Evolutionary conservation across 495 filamentous ascomycete species (phyloP).

Genomic region (Tuber indicum): DNA sequence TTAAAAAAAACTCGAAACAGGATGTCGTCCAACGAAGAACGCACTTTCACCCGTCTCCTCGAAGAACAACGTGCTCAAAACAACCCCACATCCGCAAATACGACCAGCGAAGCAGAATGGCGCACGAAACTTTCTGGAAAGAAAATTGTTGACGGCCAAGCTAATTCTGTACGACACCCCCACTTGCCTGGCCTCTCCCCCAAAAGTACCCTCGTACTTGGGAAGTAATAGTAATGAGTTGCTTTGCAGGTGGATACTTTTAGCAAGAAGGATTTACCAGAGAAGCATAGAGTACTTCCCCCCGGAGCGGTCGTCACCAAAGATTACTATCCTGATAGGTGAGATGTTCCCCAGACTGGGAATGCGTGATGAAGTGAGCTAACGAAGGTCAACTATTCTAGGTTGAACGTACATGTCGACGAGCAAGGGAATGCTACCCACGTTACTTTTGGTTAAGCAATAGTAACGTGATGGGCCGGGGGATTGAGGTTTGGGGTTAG

Average conservation of each 20-base stretch:
- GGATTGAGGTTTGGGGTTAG: not conserved
- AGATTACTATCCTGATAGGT: conserved; percentile 31
- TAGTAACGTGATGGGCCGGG: not conserved
- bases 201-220: not conserved
- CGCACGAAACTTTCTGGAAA: conserved; percentile 28
- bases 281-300: conserved; percentile 26
- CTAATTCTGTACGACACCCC: conserved; percentile 14
- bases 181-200: not conserved
- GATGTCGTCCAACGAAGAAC: conserved; percentile 22
- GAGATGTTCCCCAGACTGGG: not conserved
- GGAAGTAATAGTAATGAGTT: not conserved
- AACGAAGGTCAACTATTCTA: conserved; percentile 11
- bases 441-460: conserved; percentile 18
- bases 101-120: conserved; percentile 18
- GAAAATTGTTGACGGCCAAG: conserved; percentile 19
- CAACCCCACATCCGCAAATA: not conserved
- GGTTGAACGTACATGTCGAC: conserved; percentile 35
- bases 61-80: conserved; percentile 21
- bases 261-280: conserved; percentile 30
- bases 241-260: conserved; percentile 13
- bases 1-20: not conserved
- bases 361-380: not conserved
- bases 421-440: conserved; percentile 30
- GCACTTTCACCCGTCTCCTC: conserved; percentile 13
- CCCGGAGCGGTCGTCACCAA: conserved; percentile 22